Base-by-base conservation (phyloP, 352 stramenopile genomes). In the Pythium guiyangense region DNA sequence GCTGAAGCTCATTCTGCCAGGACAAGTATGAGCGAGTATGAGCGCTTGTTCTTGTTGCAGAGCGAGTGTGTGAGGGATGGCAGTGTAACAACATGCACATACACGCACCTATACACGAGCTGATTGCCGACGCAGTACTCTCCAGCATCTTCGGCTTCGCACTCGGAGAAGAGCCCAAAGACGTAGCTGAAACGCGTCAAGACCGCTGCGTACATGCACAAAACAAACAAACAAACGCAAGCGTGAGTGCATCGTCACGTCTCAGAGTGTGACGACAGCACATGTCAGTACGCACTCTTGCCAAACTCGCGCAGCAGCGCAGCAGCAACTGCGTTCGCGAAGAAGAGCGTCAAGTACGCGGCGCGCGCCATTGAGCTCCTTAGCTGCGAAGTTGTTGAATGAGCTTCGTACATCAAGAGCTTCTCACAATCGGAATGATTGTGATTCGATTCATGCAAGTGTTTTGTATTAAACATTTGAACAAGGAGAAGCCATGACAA, bases 331-430 rank as follows among this genome's bases (percentile, higher is more conserved):
- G 79, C 67, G 61, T 70, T 90, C 48, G 66, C 52, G 66, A 92
- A 92, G 75, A 92, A 85, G 52, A 90, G 73, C 64, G 67, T 66
- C n/a, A 86, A 59, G 55, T 88, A 87, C 52, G 62, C 73, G 10
- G 71, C 51, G 29, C 77, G 73, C 35, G 58, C 58, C 58, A 64
- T 64, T 18, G 18, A 5, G 66, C 4, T 68, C 39, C n/a, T n/a
- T n/a, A n/a, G n/a, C n/a, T n/a, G n/a, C n/a, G n/a, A n/a, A n/a
- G n/a, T n/a, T n/a, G 2, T 44, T 4, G 39, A 44, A 20, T 44
- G 39, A 12, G 34, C 12, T n/a, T n/a, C n/a, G 39, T 0, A 2
- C 39, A 20, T 5, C 6, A 9, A 14, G 39, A 1, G 1, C n/a
- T 44, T 8, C 1, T 12, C 15, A 9, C 4, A 15, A n/a, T 44